Evolutionary conservation across 257 asterid genomes (phyloP), one percentile per base, ranked within the genome.

Genomic region (Nicotiana sylvestris): DNA sequence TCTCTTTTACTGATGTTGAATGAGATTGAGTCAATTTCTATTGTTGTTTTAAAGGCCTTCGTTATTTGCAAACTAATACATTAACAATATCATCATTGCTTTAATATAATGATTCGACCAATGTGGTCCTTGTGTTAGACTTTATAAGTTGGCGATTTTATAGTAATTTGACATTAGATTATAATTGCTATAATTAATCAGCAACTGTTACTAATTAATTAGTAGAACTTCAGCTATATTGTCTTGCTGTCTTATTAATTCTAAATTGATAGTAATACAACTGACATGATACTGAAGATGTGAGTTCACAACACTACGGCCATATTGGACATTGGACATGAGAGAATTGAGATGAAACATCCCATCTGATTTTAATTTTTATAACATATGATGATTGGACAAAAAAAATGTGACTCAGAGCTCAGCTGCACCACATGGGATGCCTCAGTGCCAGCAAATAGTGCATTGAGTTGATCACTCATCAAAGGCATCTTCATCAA

Each of bases 391-490:
- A 27, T 74, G 61, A 74, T 49, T 74, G 43, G 55, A 51, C 37
- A 72, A 72, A 74, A 49, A 49, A 12, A 53, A 46, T 49, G 27
- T 74, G 80, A 74, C 4, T 74, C 25, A 46, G 43, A 25, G 35
- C 27, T 16, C 76, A 66, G 51, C 6, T 7, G 11, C 76, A 67
- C 76, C 76, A 49, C 80, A 74, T 74, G 80, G 80, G 80, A 49
- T 49, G 79, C 62, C 80, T 74, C 43, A 27, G 39, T 72, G 79
- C 61, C 25, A 49, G 61, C 61, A 72, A 46, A 46, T 46, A 21
- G 35, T 70, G 78, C 37, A 39, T 70, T 43, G 78, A 70, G 57
- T 21, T 43, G n/a, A 21, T 49, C 79, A 39, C 77, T 69, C 57
- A 37, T 69, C 77, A 70, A 21, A 70, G 35, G 11, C 32, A 61